Conservation (phyloP, 805 yeast genomes). For the Lachancea lanzarotensis region DNA sequence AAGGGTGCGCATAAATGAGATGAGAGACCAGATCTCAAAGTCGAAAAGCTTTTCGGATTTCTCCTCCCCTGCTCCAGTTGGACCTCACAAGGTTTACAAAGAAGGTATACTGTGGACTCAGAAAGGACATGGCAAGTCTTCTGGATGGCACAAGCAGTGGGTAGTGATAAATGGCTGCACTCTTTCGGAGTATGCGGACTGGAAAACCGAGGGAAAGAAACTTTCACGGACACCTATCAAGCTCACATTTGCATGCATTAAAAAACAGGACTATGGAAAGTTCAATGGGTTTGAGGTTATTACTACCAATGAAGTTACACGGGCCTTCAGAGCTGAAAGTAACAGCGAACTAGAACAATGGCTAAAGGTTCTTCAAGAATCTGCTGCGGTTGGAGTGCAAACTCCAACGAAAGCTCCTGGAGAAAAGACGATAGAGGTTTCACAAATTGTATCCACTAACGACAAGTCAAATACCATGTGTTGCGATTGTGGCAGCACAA, state of each 20-base stretch:
- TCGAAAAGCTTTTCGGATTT: slow-evolving; percentile 5
- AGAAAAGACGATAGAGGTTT: slow-evolving; percentile 5
- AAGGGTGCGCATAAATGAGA: not conserved
- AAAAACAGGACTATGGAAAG: slow-evolving; percentile 25
- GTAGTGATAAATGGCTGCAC: slow-evolving; percentile 65
- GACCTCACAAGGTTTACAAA: slow-evolving; percentile 7
- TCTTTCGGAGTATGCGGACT: slow-evolving; percentile 66
- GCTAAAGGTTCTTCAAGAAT: slow-evolving; percentile 8
- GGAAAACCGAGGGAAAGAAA: slow-evolving; percentile 58
- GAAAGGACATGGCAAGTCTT: slow-evolving; percentile 38
- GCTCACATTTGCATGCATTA: slow-evolving; percentile 59
- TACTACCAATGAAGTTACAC: slow-evolving; percentile 58
- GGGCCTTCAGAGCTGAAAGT: slow-evolving; percentile 60
- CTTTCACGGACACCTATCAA: slow-evolving; percentile 62
- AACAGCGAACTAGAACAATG: slow-evolving; percentile 63
- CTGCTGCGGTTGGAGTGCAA: not conserved
- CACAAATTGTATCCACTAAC: slow-evolving; percentile 24
- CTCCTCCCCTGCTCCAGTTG: slow-evolving; percentile 1
- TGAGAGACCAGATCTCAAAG: slow-evolving; percentile 2
- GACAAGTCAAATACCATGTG: slow-evolving; percentile 58
- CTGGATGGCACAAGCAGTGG: slow-evolving; percentile 81
- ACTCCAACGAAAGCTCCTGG: not conserved
- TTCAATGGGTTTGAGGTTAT: slow-evolving; percentile 57
- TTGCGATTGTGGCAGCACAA: slow-evolving; percentile 68
- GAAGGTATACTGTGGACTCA: slow-evolving; percentile 50